These are phyloP conservation scores for Aureobasidium sp. DNA, from an alignment of 2,329 filamentous ascomycete genomes.

Conservation along the genomic window DNA sequence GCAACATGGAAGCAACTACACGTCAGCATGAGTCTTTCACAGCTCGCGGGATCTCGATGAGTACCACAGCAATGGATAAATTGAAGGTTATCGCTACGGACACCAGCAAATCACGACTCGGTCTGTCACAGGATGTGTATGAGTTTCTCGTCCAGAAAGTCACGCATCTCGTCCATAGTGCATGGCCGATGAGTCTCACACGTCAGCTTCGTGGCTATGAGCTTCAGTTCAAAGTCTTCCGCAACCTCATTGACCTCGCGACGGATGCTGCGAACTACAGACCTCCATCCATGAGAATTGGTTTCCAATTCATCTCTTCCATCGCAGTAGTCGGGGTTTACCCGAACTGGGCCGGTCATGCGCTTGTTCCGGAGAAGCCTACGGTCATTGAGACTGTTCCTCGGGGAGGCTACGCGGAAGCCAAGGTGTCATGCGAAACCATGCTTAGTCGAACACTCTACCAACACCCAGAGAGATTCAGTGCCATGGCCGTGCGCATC, in stretches of 20 bases:
- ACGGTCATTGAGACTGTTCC: conserved; percentile 36
- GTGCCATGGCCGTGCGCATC: conserved; percentile 39
- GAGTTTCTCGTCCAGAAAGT: conserved; percentile 30
- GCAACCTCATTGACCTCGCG: conserved; percentile 44
- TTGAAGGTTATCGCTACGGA: conserved; percentile 44
- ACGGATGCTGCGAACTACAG: conserved; percentile 26
- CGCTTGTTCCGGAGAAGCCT: conserved; percentile 39
- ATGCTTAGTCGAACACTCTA: conserved; percentile 46
- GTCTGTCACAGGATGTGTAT: conserved; percentile 38
- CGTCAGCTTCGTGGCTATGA: conserved; percentile 45
- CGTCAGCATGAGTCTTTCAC: no score
- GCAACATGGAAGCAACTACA: conserved; percentile 30
- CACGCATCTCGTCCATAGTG: conserved; percentile 50
- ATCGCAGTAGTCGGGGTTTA: conserved; percentile 35
- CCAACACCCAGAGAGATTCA: conserved; percentile 37
- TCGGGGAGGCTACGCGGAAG: conserved; percentile 45
- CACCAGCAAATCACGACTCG: conserved; percentile 42
- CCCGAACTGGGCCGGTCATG: conserved; percentile 21
- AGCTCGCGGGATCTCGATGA: no score
- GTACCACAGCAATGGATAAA: conserved; percentile 25
- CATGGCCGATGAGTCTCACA: conserved; percentile 51
- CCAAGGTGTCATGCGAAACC: conserved; percentile 45
- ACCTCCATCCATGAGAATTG: neutral
- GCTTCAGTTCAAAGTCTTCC: conserved; percentile 44
- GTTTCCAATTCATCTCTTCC: conserved; percentile 39